Evolutionary conservation across 2,329 filamentous ascomycete species (phyloP), one percentile per base, ranked within the genome.

Genomic region (Aspergillus novofumigatus): DNA sequence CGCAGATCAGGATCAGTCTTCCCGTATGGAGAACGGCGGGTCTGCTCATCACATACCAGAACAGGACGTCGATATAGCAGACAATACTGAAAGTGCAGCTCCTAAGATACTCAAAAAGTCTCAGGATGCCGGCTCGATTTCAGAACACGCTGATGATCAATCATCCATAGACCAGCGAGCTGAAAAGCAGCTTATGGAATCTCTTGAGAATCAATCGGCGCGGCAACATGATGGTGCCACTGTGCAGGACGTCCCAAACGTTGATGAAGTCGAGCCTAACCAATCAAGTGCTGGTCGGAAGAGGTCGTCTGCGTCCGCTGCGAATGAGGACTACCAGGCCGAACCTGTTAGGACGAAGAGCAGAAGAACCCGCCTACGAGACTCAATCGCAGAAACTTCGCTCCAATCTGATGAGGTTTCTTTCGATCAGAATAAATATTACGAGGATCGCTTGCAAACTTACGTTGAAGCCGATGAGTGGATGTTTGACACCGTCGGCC

Each of bases 281-380:
- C 69, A 75, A n/a, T 72, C 66, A 50, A 65, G 72, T 4, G 74
- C 74, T 10, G 78, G 78, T 23, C 78, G 85, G 21, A 88, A 88
- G 69, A 77, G 85, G 56, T 86, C 84, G 2, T 83, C 82, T 14
- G 82, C 85, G 52, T 83, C 81, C 21, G 81, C 83, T 51, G 83
- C 81, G 9, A 76, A 86, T 28, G 79, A 84, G 2, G 85, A 87
- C 23, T 47, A 47, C 52, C 78, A 77, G 11, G 74, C 75, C 11
- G 84, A 87, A 59, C 81, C 81, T 51, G 79, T 80, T 21, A 78
- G 85, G 50, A 74, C 76, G 11, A 84, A 84, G 64, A 86, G 84
- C 67, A 84, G 85, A 65, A 79, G 85, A 38, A 80, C 85, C 20
- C 80, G 84, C 53, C 83, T 83, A 29, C 79, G 85, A 59, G 84